A percentile compares a stretch with the other conserved stretches of the same genome.
phyloP scores from a whole-genome alignment of 2,329 filamentous ascomycete species.

The Catunica adiposa region DNA sequence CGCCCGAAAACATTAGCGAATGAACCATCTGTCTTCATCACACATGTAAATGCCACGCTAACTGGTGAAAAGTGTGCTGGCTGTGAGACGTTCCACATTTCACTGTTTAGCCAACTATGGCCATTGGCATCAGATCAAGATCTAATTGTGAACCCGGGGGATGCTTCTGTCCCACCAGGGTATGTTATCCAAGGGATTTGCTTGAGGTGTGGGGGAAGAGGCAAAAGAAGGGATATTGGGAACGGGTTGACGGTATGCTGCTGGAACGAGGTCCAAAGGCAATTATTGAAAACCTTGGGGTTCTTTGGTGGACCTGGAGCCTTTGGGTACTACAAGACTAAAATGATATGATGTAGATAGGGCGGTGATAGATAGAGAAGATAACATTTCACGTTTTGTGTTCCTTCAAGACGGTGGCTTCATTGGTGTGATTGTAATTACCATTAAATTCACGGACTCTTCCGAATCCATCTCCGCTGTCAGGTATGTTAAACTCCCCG shows the following conservation, averaged over 20 bases:
- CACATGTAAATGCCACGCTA: not conserved
- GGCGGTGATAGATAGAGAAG: no score
- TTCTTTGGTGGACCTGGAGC: not conserved
- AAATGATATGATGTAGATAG: no score
- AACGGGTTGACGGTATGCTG: not conserved
- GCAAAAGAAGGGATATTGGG: not conserved
- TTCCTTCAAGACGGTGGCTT: no score
- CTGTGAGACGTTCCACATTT: not conserved
- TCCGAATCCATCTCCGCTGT: no score
- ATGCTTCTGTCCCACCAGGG: not conserved
- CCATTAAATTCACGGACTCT: no score
- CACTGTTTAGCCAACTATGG: not conserved
- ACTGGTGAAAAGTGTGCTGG: not conserved
- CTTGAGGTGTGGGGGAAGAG: not conserved
- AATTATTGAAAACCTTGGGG: not conserved
- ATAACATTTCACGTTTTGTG: no score
- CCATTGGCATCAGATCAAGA: not conserved
- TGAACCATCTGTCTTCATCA: not conserved
- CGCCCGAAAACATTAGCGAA: not conserved
- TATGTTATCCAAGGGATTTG: not conserved
- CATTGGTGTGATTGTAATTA: no score
- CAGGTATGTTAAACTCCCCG: no score
- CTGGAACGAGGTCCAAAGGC: not conserved
- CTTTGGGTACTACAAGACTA: no score
- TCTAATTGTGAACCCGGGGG: not conserved